Conservation (phyloP, 176 grass and related monocot species). For the Ampelocalamus luodianensis region DNA sequence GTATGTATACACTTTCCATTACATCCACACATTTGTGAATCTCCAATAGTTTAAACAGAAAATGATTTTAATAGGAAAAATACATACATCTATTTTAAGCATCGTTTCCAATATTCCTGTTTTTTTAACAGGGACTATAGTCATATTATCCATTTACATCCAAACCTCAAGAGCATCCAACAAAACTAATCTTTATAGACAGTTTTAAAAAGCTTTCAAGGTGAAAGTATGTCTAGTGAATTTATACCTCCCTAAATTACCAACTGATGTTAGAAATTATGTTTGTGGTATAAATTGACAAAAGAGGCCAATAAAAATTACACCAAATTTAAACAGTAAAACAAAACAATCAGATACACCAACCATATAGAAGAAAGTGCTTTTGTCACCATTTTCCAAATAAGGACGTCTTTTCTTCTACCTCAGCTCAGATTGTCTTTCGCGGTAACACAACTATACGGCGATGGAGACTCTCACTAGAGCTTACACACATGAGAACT, state of each 20-base stretch:
- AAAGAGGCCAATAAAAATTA: not conserved
- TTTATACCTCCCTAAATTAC: not conserved
- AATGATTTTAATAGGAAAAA: not conserved
- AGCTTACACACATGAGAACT: no score
- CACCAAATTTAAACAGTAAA: not conserved
- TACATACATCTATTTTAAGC: not conserved
- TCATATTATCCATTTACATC: conserved; percentile 11
- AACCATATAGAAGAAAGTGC: not conserved
- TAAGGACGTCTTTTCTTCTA: no score
- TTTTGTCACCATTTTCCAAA: not conserved
- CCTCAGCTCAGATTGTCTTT: no score
- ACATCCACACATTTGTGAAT: not conserved
- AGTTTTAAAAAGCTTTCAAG: not conserved
- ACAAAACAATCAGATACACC: not conserved
- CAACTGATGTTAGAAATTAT: not conserved
- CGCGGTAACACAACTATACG: no score
- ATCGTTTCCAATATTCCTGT: not conserved
- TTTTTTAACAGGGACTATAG: not conserved
- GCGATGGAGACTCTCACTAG: no score
- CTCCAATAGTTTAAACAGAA: not conserved
- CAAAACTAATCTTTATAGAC: not conserved
- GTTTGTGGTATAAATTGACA: not conserved
- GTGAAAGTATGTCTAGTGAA: not conserved
- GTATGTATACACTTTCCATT: not conserved
- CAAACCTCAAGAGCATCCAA: not conserved